Evolutionary conservation across 768 basidiomycete genomes (phyloP), one percentile per base, ranked within the genome.

Genomic region (Phallus indusiatus): DNA sequence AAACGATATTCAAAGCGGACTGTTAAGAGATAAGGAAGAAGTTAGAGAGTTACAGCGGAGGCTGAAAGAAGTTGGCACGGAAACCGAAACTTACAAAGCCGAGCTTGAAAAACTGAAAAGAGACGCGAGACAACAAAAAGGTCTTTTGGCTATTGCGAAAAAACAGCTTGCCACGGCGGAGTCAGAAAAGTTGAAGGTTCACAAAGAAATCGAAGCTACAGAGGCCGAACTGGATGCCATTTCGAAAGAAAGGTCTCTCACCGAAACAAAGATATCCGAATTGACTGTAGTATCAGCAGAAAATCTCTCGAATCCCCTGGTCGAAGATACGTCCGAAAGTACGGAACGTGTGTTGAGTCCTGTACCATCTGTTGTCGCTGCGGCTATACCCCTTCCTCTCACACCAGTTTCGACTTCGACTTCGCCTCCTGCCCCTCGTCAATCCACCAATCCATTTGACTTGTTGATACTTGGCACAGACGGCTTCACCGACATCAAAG

Each of bases 101-200:
- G 85, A 90, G 61, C 74, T 93, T 20, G 96, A 98, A 71, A 94
- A 89, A 74, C 70, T 81, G 46, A 94, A 85, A 76, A 98, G 90
- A 73, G 94, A 97, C 54, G 92, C 90, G 1, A 88, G 95, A 70
- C 92, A 96, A 68, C 94, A 97, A 75, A 97, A 92, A 70, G 96
- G 96, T 10, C 77, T 95, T 63, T 78, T 95, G 21, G 94, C 94
- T 5, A 95, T 98, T 68, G 90, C 91, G 5, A 87, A 86, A 75
- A 98, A 99, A 71, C 96, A 98, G 74, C 75, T 98, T 24, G 81
- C 80, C 22, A 82, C 88, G 5, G 87, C 90, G 62, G 95, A 98
- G 69, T 75, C 79, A 0, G 89, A 90, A 65, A 82, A 80, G 58
- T 81, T 78, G 14, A 88, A 82, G 69, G 76, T 75, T 10, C 81